A percentile compares a stretch with the other conserved stretches of the same genome.
These are phyloP conservation scores for Closterium sp. DNA, from an alignment of 139 green algal genomes.

Conservation along the genomic window DNA sequence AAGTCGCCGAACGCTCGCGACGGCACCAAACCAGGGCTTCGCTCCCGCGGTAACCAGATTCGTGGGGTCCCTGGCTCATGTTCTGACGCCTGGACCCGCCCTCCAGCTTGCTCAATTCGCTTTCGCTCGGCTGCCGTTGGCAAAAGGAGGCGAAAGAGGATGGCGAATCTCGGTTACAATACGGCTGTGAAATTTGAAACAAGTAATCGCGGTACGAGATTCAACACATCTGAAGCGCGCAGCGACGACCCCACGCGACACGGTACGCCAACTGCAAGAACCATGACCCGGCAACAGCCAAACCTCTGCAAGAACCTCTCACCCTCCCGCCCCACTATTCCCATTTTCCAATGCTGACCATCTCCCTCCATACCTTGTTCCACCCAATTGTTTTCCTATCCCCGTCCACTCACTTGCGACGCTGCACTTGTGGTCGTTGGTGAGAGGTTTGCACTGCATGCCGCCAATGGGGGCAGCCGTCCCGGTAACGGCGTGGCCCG, in stretches of 20 bases:
- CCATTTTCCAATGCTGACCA: not conserved
- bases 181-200: too few relatives aligned
- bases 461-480: not conserved
- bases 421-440: not conserved
- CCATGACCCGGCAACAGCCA: not conserved
- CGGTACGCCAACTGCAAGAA: not conserved
- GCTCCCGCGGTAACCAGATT: slow-evolving; percentile 8
- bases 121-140: slow-evolving; percentile 3
- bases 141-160: not conserved
- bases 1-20: slow-evolving; percentile 15
- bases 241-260: too few relatives aligned
- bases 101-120: slow-evolving; percentile 1
- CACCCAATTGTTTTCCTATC: not conserved
- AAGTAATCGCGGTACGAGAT: too few relatives aligned
- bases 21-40: slow-evolving; percentile 11
- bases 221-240: too few relatives aligned
- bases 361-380: too few relatives aligned
- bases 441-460: not conserved
- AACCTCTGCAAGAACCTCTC: not conserved
- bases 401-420: not conserved
- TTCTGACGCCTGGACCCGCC: slow-evolving; percentile 5
- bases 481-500: not conserved
- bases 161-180: too few relatives aligned
- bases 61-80: slow-evolving; percentile 10
- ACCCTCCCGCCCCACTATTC: not conserved